Evolutionary conservation across 345 rosid genomes (phyloP).

Genomic region (Citrus medica): DNA sequence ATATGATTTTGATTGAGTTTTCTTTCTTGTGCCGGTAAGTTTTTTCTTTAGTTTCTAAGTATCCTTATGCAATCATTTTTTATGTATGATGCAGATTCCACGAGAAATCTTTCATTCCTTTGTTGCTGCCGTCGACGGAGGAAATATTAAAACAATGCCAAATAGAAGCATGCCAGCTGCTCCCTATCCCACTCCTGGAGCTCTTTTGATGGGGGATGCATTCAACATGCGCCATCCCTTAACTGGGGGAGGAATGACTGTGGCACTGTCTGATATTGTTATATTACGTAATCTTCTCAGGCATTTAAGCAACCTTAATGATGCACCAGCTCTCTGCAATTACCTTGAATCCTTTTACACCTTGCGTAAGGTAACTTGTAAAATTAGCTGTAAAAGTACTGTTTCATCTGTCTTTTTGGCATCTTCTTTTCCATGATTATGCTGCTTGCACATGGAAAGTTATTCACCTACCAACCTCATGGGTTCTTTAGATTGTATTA

Average conservation of each 20-base stretch:
- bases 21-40: background rate
- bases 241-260: conserved; percentile 71
- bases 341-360: conserved; percentile 54
- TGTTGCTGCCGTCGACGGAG: conserved; percentile 38
- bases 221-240: conserved; percentile 66
- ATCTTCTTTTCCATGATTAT: background rate
- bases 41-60: background rate
- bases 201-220: conserved; percentile 51
- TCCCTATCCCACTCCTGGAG: conserved; percentile 52
- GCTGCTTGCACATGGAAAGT: background rate
- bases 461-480: background rate
- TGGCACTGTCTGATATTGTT: conserved; percentile 53
- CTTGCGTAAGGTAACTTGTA: conserved; percentile 41
- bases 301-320: conserved; percentile 38
- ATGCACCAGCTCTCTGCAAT: conserved; percentile 41
- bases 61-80: background rate
- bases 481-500: background rate
- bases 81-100: conserved; percentile 36
- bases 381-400: background rate
- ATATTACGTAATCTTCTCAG: conserved; percentile 43
- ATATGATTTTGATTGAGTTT: background rate
- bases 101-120: conserved; percentile 35
- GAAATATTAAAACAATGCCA: conserved; percentile 51
- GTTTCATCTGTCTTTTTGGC: background rate
- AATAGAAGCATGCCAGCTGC: conserved; percentile 62